A percentile compares a stretch with the other conserved stretches of the same genome.
These are phyloP conservation scores for Leccinum solheimii DNA, from an alignment of 1,284 basidiomycete species.

Conservation along the genomic window DNA sequence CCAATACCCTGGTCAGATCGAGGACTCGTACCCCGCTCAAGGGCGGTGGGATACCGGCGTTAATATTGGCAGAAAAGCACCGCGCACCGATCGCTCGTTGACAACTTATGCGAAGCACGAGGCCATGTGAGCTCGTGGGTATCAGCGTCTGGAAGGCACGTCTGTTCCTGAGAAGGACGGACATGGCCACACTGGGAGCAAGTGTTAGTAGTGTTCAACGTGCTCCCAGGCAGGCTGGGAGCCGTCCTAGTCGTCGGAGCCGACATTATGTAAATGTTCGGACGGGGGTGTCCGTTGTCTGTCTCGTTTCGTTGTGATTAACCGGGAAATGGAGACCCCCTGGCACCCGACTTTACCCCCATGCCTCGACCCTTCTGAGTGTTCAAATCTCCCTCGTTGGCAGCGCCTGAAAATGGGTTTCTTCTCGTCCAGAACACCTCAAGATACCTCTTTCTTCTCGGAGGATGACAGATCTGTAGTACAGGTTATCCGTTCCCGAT, in stretches of 20 bases:
- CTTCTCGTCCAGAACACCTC: slow-evolving; percentile 52
- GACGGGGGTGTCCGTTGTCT: slow-evolving; percentile 31
- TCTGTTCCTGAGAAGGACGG: slow-evolving; percentile 1
- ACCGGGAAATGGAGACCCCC: slow-evolving; percentile 18
- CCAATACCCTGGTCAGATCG: slow-evolving; percentile 86
- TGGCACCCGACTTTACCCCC: slow-evolving; percentile 25
- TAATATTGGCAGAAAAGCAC: slow-evolving; percentile 15
- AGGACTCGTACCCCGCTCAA: slow-evolving; percentile 78
- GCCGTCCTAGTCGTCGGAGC: background rate
- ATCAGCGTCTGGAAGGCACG: background rate
- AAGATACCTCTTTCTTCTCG: slow-evolving; percentile 37
- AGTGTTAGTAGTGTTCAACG: background rate
- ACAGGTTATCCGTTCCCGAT: slow-evolving; percentile 69
- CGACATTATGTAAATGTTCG: slow-evolving; percentile 21
- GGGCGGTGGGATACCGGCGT: slow-evolving; percentile 68
- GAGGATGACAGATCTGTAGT: slow-evolving; percentile 51
- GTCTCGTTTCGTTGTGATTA: background rate
- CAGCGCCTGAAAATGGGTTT: slow-evolving; percentile 46
- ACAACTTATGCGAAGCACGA: background rate
- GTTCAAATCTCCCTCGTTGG: background rate
- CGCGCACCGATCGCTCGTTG: slow-evolving; percentile 10
- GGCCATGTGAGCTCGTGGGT: background rate
- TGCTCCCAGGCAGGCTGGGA: background rate
- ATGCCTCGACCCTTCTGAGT: slow-evolving; percentile 17
- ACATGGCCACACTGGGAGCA: background rate